phyloP scores from a whole-genome alignment of 2,329 filamentous ascomycete species.

The Alternaria conjuncta region DNA sequence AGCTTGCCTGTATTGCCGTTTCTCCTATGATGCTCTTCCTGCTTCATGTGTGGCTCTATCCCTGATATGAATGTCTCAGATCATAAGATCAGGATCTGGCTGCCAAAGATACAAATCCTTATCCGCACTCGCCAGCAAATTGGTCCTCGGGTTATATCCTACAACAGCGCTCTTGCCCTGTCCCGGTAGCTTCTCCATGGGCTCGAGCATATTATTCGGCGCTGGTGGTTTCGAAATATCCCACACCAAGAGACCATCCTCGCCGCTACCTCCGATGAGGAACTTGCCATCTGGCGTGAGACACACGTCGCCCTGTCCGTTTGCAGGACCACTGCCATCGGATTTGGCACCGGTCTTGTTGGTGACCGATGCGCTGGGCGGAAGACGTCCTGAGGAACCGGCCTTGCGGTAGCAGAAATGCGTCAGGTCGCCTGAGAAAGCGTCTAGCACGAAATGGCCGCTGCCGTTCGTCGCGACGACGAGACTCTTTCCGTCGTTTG shows the following conservation, averaged over 20 bases:
- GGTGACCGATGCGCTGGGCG: slow-evolving; percentile 53
- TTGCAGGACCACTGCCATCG: slow-evolving; percentile 37
- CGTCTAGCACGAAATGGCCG: slow-evolving; percentile 92
- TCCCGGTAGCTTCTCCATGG: slow-evolving; percentile 69
- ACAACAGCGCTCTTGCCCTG: slow-evolving; percentile 71
- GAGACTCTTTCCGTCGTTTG: slow-evolving; percentile 90
- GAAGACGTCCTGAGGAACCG: slow-evolving; percentile 53
- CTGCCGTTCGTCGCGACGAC: slow-evolving; percentile 82
- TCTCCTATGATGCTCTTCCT: not conserved
- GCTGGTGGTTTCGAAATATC: slow-evolving; percentile 66
- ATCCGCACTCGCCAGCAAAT: slow-evolving; percentile 89
- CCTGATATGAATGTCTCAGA: slow-evolving; percentile 20
- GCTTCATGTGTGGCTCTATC: not conserved
- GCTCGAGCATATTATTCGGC: slow-evolving; percentile 66
- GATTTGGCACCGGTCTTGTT: slow-evolving; percentile 62
- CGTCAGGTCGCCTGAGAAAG: slow-evolving; percentile 82
- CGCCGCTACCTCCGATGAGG: slow-evolving; percentile 78
- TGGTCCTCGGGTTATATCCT: slow-evolving; percentile 88
- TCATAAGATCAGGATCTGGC: slow-evolving; percentile 53
- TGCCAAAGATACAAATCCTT: slow-evolving; percentile 68
- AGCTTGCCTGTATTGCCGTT: too few relatives aligned
- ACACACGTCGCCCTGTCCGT: slow-evolving; percentile 76
- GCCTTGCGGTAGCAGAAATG: slow-evolving; percentile 67
- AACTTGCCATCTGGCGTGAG: slow-evolving; percentile 90
- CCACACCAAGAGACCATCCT: slow-evolving; percentile 82